Base-by-base conservation (phyloP, 768 basidiomycete species). In the Suillus bovinus region DNA sequence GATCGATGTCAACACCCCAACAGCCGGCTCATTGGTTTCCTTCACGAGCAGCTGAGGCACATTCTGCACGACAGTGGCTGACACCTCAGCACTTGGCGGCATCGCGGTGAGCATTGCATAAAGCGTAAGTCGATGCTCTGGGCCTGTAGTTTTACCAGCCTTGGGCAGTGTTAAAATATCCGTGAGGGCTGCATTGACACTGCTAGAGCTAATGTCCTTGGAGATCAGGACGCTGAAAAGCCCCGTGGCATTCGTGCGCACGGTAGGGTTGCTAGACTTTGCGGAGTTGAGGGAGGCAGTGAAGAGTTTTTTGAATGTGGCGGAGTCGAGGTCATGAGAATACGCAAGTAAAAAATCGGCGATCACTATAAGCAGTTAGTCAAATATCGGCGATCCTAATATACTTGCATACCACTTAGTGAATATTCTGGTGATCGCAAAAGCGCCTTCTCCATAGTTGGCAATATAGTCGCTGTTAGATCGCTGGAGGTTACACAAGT, bases 371-470 rank as follows among this genome's bases (percentile, higher is more conserved):
- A 61, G 64, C 17, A 68, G 55, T 53, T 42, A 58, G 46, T 27
- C 38, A 59, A 55, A 59, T 50, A 4, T 44, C 0, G 24, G 11
- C 17, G 5, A 41, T 31, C 4, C 31, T 24, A 55, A 42, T 60
- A 60, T 65, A 14, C 47, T 49, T 46, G 70, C 83, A 56, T 63
- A 92, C 92, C 79, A 39, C 78, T 77, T 4, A 96, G 80, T 0
- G 89, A 85, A 46, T 84, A 79, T 72, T 96, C 95, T 0, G 96
- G 94, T 2, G 91, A 90, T 31, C 93, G 86, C 11, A 93, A 75
- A 9, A 96, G 71, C 2, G 91, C 85, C 66, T 93, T 94, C 70
- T 96, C 94, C 41, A 92, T 84, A 0, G 81, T 80, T 0, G 93
- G 92, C 0, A 95, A 74, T 49, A 96, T 77, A 0, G 76, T 74